A percentile compares a stretch with the other conserved stretches of the same genome.
phyloP scores from a whole-genome alignment of 2,329 filamentous ascomycete genomes.

The Lizonia empirigonia region DNA sequence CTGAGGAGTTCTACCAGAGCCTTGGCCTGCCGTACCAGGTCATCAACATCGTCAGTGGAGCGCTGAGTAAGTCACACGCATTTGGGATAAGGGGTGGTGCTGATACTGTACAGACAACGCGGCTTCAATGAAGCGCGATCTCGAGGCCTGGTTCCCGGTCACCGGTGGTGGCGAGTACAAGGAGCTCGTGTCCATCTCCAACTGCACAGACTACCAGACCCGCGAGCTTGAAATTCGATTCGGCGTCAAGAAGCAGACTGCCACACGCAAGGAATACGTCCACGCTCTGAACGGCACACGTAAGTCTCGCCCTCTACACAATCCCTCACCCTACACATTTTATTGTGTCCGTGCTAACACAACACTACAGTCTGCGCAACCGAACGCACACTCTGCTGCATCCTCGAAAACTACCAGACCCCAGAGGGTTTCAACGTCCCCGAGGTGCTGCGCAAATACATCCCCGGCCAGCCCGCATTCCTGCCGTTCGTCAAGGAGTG shows the following conservation, averaged over 20 bases:
- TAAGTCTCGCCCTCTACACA: slow-evolving; percentile 24
- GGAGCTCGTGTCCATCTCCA: slow-evolving; percentile 95
- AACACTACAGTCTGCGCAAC: slow-evolving; percentile 74
- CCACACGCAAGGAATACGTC: slow-evolving; percentile 85
- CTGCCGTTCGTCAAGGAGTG: slow-evolving; percentile 83
- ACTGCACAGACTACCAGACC: slow-evolving; percentile 98
- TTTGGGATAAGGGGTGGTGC: neutral
- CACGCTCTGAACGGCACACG: slow-evolving; percentile 83
- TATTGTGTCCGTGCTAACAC: slow-evolving; percentile 9
- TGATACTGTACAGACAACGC: slow-evolving; percentile 37
- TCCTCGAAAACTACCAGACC: slow-evolving; percentile 96
- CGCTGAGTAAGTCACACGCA: slow-evolving; percentile 62
- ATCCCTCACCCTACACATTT: no score
- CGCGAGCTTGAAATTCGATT: slow-evolving; percentile 91
- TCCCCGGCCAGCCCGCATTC: slow-evolving; percentile 87
- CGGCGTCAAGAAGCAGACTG: slow-evolving; percentile 78
- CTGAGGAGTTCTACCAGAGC: slow-evolving; percentile 94
- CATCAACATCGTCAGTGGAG: slow-evolving; percentile 93
- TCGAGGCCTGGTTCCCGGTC: slow-evolving; percentile 77
- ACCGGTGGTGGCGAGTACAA: slow-evolving; percentile 84
- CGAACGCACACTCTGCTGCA: slow-evolving; percentile 88
- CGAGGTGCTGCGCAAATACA: slow-evolving; percentile 61
- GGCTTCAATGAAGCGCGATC: slow-evolving; percentile 83
- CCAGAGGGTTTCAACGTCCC: slow-evolving; percentile 65
- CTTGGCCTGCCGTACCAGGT: slow-evolving; percentile 89